A percentile compares a stretch with the other conserved stretches of the same genome.
Conservation (phyloP, 257 asterid species). For the Solanum acaule region DNA sequence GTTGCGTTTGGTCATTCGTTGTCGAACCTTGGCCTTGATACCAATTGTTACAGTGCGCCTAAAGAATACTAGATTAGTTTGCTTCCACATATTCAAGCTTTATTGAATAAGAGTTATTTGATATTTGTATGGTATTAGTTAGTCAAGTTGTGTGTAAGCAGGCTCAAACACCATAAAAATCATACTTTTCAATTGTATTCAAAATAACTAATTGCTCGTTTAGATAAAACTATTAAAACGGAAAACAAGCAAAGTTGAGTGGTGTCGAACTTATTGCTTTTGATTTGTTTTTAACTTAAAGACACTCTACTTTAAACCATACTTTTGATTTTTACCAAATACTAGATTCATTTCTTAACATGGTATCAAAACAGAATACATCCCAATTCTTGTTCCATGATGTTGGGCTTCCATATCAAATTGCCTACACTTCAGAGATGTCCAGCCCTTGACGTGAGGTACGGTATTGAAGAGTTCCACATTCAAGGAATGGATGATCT, state of each 20-base stretch:
- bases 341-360: not conserved
- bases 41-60: not conserved
- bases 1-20: not conserved
- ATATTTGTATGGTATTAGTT: accelerated
- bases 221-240: not conserved
- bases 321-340: not conserved
- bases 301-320: not conserved
- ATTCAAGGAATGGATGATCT: not conserved
- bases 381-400: not conserved
- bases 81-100: not conserved
- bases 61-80: not conserved
- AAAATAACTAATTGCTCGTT: not conserved
- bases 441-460: not conserved
- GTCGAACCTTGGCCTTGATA: not conserved
- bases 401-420: not conserved
- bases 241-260: not conserved
- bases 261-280: not conserved
- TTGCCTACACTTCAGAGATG: not conserved
- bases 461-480: not conserved
- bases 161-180: not conserved
- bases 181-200: not conserved
- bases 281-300: not conserved
- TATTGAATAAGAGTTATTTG: not conserved
- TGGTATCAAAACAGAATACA: not conserved
- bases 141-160: not conserved